Percentiles rank a stretch among this genome's conserved stretches.
Evolutionary conservation across 495 filamentous ascomycete species (phyloP).

Genomic region (Staphylotrichum tortipilum): DNA sequence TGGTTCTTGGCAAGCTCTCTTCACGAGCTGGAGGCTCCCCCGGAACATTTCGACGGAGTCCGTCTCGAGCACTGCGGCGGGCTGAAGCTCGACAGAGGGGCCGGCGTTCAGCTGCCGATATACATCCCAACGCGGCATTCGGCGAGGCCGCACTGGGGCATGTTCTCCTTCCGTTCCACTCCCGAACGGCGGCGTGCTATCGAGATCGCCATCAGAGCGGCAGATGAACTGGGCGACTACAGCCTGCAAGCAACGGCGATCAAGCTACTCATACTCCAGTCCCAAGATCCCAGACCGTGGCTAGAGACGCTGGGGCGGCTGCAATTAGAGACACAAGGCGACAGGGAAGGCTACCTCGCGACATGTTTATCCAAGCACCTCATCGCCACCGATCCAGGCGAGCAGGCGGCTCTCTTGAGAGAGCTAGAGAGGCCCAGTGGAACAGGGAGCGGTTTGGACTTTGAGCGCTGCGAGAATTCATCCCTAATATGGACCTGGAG

Average conservation of each 20-base stretch:
- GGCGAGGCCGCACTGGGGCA: slow-evolving; percentile 14
- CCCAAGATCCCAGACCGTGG: slow-evolving; percentile 3
- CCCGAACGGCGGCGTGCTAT: not conserved
- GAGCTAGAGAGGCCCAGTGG: not conserved
- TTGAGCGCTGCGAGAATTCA: not conserved
- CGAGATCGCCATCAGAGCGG: slow-evolving; percentile 12
- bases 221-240: slow-evolving; percentile 11
- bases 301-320: slow-evolving; percentile 9
- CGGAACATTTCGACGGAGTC: too few relatives aligned
- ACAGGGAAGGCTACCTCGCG: slow-evolving; percentile 12
- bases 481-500: not conserved
- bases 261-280: slow-evolving; percentile 14
- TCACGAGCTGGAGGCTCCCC: too few relatives aligned
- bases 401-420: slow-evolving; percentile 1
- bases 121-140: slow-evolving; percentile 10
- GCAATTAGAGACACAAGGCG: slow-evolving; percentile 13
- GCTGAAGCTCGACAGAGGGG: slow-evolving; percentile 4
- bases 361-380: slow-evolving; percentile 18
- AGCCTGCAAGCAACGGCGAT: slow-evolving; percentile 6
- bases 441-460: not conserved
- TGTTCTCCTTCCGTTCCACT: slow-evolving; percentile 3
- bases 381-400: not conserved
- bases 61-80: too few relatives aligned
- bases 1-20: slow-evolving; percentile 15
- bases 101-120: slow-evolving; percentile 9